Percentiles rank a stretch among this genome's conserved stretches.
phyloP scores from a whole-genome alignment of 352 stramenopile genomes.

The Pythium graminicola region DNA sequence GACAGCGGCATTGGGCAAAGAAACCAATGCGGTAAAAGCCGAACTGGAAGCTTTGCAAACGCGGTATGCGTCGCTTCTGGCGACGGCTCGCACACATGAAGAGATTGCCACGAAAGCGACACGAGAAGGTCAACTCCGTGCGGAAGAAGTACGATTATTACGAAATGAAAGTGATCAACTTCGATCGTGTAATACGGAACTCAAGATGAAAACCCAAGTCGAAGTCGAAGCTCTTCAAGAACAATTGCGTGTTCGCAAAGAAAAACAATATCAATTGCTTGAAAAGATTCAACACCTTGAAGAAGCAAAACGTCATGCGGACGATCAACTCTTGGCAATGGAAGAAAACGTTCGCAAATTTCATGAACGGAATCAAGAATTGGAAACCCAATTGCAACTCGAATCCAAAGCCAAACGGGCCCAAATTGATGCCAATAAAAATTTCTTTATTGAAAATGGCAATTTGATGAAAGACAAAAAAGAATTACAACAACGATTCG shows the following conservation, averaged over 20 bases:
- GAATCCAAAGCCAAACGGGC: slow-evolving; percentile 89
- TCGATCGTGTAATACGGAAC: slow-evolving; percentile 88
- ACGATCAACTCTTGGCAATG: slow-evolving; percentile 86
- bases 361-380: slow-evolving; percentile 85
- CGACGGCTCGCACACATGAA: slow-evolving; percentile 90
- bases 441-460: slow-evolving; percentile 82
- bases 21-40: slow-evolving; percentile 46
- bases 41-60: slow-evolving; percentile 85
- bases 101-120: slow-evolving; percentile 85
- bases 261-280: slow-evolving; percentile 97
- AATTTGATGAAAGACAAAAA: slow-evolving; percentile 69
- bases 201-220: slow-evolving; percentile 94
- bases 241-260: slow-evolving; percentile 93
- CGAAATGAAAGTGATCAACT: slow-evolving; percentile 88
- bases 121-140: slow-evolving; percentile 88
- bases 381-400: slow-evolving; percentile 93
- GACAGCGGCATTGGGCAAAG: slow-evolving; percentile 44
- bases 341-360: slow-evolving; percentile 90
- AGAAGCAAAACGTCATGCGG: slow-evolving; percentile 87
- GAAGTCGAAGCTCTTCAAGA: slow-evolving; percentile 95
- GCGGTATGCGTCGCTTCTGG: slow-evolving; percentile 86
- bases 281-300: slow-evolving; percentile 95
- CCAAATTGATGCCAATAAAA: slow-evolving; percentile 91
- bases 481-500: slow-evolving; percentile 76
- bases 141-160: slow-evolving; percentile 92